Base-by-base conservation (phyloP, 257 asterid species). In the Linderniella brevidens region DNA sequence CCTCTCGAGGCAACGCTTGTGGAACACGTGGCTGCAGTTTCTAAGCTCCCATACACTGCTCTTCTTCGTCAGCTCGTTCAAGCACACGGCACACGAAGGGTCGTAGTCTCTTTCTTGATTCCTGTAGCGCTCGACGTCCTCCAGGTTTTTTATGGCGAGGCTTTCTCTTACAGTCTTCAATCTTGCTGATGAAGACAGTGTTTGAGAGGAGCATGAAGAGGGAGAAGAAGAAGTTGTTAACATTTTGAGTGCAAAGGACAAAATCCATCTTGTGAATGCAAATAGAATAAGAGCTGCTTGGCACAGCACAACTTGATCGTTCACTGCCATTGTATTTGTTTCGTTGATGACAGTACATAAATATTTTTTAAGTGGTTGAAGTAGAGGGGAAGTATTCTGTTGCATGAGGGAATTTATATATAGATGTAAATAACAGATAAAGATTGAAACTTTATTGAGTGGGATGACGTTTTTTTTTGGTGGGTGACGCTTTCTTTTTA, bases 21-120 rank as follows among this genome's bases (percentile, higher is more conserved):
- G 93, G 66, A 80, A 80, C 20, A 77, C 85, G 61, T 80, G 88
- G 62, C 75, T 63, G 66, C 93, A 80, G 60, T 74, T 80, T 46
- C 71, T 57, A 37, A 74, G 72, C 67, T 81, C 81, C 76, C 71
- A 77, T 38, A 81, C 76, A 17, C 72, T 71, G 68, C 74, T 69
- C 49, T 41, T 78, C 56, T 64, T 68, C 61, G n/a, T 60, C 53
- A 77, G 64, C 50, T 19, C 38, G 20, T 74, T 62, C 66, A 81
- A 49, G 63, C 88, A 81, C 13, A 81, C 85, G 4, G 76, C 82
- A 37, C 87, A 80, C 3, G 79, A 64, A 44, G 15, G 57, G 15
- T n/a, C n/a, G n/a, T 15, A 43, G 17, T 69, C 79, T 19, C 43
- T 58, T 32, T 53, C 47, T 18, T 73, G 64, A 0, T 67, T 62